Percentiles rank a stretch among this genome's conserved stretches.
These are phyloP conservation scores for Gigaspora rosea DNA, from an alignment of 192 early-diverging fungal species.

Conservation along the genomic window DNA sequence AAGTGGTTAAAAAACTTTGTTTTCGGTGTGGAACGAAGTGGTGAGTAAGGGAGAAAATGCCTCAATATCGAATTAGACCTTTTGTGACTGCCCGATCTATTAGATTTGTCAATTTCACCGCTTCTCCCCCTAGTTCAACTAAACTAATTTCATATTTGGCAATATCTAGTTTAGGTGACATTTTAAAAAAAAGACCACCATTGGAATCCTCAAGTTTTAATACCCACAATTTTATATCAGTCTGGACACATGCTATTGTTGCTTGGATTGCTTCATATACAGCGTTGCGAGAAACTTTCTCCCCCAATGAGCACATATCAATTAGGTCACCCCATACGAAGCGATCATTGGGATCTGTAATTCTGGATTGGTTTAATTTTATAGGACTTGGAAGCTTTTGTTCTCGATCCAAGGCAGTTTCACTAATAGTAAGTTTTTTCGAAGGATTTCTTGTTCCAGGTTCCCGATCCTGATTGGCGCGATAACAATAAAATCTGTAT, in stretches of 20 bases:
- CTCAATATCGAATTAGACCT: conserved; percentile 15
- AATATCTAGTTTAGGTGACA: conserved; percentile 4
- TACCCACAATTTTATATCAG: background rate
- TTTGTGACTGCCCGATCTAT: background rate
- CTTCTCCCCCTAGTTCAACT: background rate
- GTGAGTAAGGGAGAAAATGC: background rate
- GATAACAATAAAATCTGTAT: background rate
- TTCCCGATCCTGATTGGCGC: background rate
- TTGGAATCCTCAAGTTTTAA: conserved; percentile 6
- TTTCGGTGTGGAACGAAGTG: background rate
- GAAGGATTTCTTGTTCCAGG: background rate
- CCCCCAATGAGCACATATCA: too few relatives aligned
- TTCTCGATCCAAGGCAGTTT: too few relatives aligned
- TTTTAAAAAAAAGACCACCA: conserved; percentile 14
- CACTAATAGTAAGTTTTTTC: background rate
- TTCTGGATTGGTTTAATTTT: background rate
- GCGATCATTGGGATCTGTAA: background rate
- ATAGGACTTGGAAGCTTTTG: background rate
- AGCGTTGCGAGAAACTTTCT: too few relatives aligned
- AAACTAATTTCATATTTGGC: conserved; percentile 3
- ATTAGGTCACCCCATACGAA: background rate
- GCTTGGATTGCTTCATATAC: too few relatives aligned
- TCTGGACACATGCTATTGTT: background rate
- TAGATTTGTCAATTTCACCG: background rate
- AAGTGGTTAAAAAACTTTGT: background rate